Evolutionary conservation across 2,329 filamentous ascomycete genomes (phyloP), one percentile per base, ranked within the genome.

Genomic region (Venturia asperata): DNA sequence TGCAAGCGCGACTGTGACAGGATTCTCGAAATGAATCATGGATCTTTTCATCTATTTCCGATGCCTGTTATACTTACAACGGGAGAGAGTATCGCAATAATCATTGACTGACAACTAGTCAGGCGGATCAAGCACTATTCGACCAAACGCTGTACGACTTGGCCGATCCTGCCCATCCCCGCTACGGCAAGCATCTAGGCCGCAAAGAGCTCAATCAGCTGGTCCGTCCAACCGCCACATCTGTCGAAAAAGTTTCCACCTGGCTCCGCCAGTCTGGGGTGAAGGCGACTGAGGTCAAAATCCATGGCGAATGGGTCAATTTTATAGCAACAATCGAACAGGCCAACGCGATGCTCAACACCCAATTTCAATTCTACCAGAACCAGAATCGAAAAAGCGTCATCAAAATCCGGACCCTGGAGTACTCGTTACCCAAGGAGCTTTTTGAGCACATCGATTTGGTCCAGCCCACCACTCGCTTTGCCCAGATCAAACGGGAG

Each of bases 401-500:
- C 11, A 75, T 76, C 47, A 81, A 78, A 68, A 78, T 88, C 47
- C 81, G 86, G 55, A 81, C 82, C 5, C 74, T 83, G 19, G 76
- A 80, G 60, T 90, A 89, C 74, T 87, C 84, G 0, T 79, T 89
- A 0, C 87, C 87, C 0, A 77, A 77, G 62, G 73, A 79, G 0
- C 73, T 89, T 9, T 78, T 80, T 63, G 70, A 77, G 55, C 78
- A 85, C 69, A 79, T 89, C 66, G 82, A 84, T 66, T 79, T 87
- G 71, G 83, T 89, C 61, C 84, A 88, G 72, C 86, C 86, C 0
- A 88, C 86, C 0, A 88, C 84, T 4, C 79, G 82, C 47, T 89
- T 88, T 66, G 45, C 30, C 21, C 64, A 66, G 27, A 55, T 63
- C 24, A 66, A 41, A 9, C 42, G 47, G 6, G 43, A 63, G 30